Evolutionary conservation across 2,329 filamentous ascomycete genomes (phyloP), one percentile per base, ranked within the genome.

Genomic region (Blastomyces gilchristii): DNA sequence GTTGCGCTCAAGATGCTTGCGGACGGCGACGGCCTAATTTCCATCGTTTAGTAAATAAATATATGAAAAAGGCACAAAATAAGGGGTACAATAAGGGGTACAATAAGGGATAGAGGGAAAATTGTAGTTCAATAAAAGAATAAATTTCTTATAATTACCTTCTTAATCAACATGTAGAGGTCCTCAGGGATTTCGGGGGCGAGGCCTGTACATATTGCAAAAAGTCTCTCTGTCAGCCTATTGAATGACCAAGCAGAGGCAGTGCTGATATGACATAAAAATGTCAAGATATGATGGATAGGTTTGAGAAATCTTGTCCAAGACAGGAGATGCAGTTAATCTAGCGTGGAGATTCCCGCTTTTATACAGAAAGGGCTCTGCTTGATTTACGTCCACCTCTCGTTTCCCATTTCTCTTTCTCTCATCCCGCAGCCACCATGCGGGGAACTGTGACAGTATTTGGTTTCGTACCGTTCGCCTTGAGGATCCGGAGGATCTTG

Each of bases 101-200:
- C n/a, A 22, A 22, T 22, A 43, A 12, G 22, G 53, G 43, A 14
- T 9, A 62, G 12, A 58, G 11, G 11, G 5, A 18, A 37, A 37
- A 16, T 18, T 16, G 31, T 12, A 12, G 37, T 39, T 39, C 37
- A 39, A 37, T 31, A 12, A 8, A 1, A n/a, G 2, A 3, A 14
- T 39, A 41, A 14, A 28, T 37, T 58, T 25, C 5, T 50, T 37
- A 60, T 60, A 69, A 75, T 76, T 78, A 95, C 93, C 91, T 99
- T 99, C 90, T 97, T 97, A 90, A 97, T 97, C 80, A 97, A 85
- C 90, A 96, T 96, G 89, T 97, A 99, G 73, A 97, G 89, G 82
- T 99, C 94, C 87, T 99, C 94, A 78, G 95, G 94, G 75, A 99
- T 88, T 80, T 97, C 92, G 79, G 95, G 94, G 74, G 94, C 93